Evolutionary conservation across 2,329 filamentous ascomycete genomes (phyloP).

Genomic region (Fusarium praegraminearum): DNA sequence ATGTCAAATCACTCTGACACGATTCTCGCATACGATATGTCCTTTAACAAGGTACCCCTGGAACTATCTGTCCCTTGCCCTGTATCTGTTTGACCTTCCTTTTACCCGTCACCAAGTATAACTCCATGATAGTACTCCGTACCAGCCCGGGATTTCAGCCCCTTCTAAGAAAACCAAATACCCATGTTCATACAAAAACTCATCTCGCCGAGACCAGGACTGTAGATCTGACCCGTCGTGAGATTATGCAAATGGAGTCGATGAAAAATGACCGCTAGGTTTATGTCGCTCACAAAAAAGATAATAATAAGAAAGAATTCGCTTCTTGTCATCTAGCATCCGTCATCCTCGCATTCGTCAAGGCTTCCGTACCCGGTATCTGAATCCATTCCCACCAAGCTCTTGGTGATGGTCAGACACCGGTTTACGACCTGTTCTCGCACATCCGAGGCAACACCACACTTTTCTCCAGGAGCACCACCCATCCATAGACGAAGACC

Average conservation of each 20-base stretch:
- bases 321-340: constrained; percentile 39
- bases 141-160: constrained; percentile 30
- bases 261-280: constrained; percentile 11
- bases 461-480: constrained; percentile 62
- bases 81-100: constrained; percentile 37
- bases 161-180: constrained; percentile 44
- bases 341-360: constrained; percentile 60
- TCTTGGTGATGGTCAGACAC: constrained; percentile 68
- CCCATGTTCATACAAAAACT: constrained; percentile 47
- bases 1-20: constrained; percentile 39
- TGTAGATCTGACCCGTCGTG: constrained; percentile 15
- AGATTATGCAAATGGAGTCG: constrained; percentile 34
- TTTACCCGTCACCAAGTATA: constrained; percentile 44
- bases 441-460: constrained; percentile 63
- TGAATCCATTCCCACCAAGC: constrained; percentile 68
- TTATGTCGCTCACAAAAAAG: constrained; percentile 18
- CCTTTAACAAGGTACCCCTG: constrained; percentile 13
- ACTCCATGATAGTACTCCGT: constrained; percentile 35
- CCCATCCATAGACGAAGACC: constrained; percentile 72
- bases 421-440: constrained; percentile 66
- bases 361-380: constrained; percentile 72
- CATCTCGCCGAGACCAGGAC: constrained; percentile 32
- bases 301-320: constrained; percentile 1
- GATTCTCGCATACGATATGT: constrained; percentile 27
- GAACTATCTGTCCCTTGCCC: constrained; percentile 33